Conservation (phyloP, 495 filamentous ascomycete genomes). For the Podospora pseudopauciseta region DNA sequence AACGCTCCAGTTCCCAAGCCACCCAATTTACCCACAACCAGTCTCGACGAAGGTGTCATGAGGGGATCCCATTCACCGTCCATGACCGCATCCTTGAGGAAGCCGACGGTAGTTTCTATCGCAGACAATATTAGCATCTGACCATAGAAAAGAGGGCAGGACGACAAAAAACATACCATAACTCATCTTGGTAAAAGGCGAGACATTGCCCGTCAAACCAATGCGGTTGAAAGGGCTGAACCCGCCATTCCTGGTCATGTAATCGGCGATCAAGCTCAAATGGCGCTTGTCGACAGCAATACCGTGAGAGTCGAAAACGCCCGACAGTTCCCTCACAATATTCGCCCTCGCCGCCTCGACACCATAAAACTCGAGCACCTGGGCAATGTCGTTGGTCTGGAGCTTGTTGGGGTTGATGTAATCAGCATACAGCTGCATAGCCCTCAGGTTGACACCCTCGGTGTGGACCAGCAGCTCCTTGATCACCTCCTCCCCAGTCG, state of each 20-base stretch:
- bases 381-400: slow-evolving; percentile 87
- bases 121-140: slow-evolving; percentile 8
- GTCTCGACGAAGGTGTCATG: slow-evolving; percentile 76
- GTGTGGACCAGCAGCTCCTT: slow-evolving; percentile 60
- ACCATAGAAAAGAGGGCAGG: not conserved
- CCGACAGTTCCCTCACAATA: slow-evolving; percentile 82
- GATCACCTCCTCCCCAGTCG: slow-evolving; percentile 46
- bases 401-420: slow-evolving; percentile 83
- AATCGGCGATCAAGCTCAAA: slow-evolving; percentile 91
- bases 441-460: slow-evolving; percentile 80
- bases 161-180: slow-evolving; percentile 51
- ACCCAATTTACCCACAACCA: slow-evolving; percentile 80
- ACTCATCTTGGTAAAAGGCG: slow-evolving; percentile 95
- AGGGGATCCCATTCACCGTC: slow-evolving; percentile 89
- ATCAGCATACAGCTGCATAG: slow-evolving; percentile 83
- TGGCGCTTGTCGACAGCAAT: slow-evolving; percentile 92
- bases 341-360: slow-evolving; percentile 85
- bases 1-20: slow-evolving; percentile 87
- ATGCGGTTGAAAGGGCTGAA: slow-evolving; percentile 90
- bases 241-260: slow-evolving; percentile 85
- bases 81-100: slow-evolving; percentile 84
- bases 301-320: slow-evolving; percentile 86
- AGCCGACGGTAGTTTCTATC: slow-evolving; percentile 79
- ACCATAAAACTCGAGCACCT: slow-evolving; percentile 80
- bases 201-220: slow-evolving; percentile 75